Evolutionary conservation across 441 rosid genomes (phyloP), one percentile per base, ranked within the genome.

Genomic region (Pelargonium hybrid): DNA sequence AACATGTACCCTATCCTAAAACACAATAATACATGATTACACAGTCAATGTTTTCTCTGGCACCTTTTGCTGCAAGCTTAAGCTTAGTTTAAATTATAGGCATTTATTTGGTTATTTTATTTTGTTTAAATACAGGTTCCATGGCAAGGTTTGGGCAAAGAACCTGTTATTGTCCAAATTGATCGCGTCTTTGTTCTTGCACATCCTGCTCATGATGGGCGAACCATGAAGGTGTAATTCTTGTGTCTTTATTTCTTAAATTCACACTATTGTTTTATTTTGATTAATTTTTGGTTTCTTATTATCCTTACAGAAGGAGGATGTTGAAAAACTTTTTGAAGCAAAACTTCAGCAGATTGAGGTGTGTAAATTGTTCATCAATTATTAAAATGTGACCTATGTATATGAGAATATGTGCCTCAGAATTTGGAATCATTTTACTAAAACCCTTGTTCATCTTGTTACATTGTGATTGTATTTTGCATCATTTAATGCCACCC

Each of bases 121-220:
- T 67, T 69, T 67, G 48, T 52, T 14, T 50, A 50, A 23, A 23
- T 73, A 68, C 73, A 94, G 99, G 99, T 94, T 81, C 99, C 99
- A 11, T 94, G 99, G 98, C 90, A 94, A 84, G 84, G 99, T 78
- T 80, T 94, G 69, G 99, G 98, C 56, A 92, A 90, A 82, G 98
- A 94, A 81, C 96, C 99, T 29, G 99, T 94, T 21, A 86, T 94
- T 78, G 97, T 92, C 83, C 88, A 90, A 72, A 79, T 92, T 62
- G 99, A 94, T 76, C 94, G 98, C 69, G 94, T 94, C 63, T 94
- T 94, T 70, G 75, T 94, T 83, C 94, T 92, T 76, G 97, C 97
- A 68, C 85, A 87, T 73, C 96, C 97, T 71, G 88, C 85, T 69
- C 81, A 87, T 48, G 85, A 87, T 86, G 88, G 83, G 43, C 80